Evolutionary conservation across 495 filamentous ascomycete genomes (phyloP), one percentile per base, ranked within the genome.

Genomic region (Ramalina peruviana): DNA sequence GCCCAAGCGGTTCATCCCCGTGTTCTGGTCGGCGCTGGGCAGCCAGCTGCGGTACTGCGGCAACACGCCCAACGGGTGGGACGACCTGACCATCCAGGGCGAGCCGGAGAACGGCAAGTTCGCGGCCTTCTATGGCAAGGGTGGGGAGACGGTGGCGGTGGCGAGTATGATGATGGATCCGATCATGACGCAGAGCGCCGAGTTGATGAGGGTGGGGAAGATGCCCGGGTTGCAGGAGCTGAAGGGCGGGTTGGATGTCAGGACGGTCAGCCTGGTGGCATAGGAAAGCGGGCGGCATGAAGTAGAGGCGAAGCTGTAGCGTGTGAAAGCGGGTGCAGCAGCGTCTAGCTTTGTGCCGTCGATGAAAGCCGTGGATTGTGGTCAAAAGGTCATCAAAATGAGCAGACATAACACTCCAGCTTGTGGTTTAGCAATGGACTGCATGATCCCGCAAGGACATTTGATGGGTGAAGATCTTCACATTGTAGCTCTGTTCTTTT

Each of bases 11-110:
- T 98, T 96, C 67, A 86, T 88, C 21, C 92, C 92, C 0, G 74
- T 98, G 27, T 98, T 98, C 72, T 98, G 92, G 92, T 90, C 85
- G 10, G 93, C 92, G 3, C 66, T 97, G 10, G 90, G 88, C 13
- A 70, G 79, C 1, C 92, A 98, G 67, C 62, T 98, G 53, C 76
- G 92, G 20, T 98, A 98, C 66, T 92, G 86, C 59, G 92, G 92
- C 2, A 88, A 86, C 65, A 86, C 89, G 1, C 54, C 68, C 48
- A 73, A 76, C 47, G 87, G 88, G 6, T 95, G 75, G 70, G 93
- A 98, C 57, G 86, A 90, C 56, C 54, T 97, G 12, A 68, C 94
- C 2, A 38, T 96, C 21, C 67, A 80, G 45, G 89, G 89, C 1
- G 72, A 88, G 48, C 76, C 81, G 3, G 86, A 85, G 16, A 79